Conservation (phyloP, 2,329 filamentous ascomycete genomes). For the Leptosphaerulina australis region DNA sequence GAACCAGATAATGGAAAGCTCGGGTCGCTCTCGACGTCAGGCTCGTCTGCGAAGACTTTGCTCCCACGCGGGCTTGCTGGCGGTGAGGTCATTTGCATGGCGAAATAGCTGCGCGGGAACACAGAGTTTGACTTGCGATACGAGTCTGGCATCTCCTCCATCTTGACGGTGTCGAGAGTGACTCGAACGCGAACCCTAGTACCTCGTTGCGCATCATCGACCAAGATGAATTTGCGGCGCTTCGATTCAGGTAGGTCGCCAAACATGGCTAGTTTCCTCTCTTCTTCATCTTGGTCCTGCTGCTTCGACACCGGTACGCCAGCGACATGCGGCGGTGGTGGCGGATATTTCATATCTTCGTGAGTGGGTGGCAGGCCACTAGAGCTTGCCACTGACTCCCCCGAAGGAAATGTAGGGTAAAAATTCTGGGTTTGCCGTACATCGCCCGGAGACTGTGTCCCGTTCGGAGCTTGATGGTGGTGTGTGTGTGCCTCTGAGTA, state of each 20-base stretch:
- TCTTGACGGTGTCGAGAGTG: constrained; percentile 90
- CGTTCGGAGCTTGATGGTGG: constrained; percentile 68
- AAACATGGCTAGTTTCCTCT: constrained; percentile 73
- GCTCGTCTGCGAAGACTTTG: constrained; percentile 72
- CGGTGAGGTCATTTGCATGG: constrained; percentile 88
- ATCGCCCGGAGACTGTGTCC: constrained; percentile 62
- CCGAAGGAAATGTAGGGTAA: constrained; percentile 70
- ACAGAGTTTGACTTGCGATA: constrained; percentile 91
- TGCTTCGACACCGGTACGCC: constrained; percentile 54
- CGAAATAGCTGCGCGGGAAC: constrained; percentile 89
- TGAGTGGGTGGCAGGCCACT: constrained; percentile 70
- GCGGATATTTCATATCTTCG: constrained; percentile 59
- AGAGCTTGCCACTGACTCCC: constrained; percentile 57
- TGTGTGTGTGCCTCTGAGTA: constrained; percentile 67
- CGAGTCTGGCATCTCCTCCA: constrained; percentile 93
- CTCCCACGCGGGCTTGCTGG: constrained; percentile 76
- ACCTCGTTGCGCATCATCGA: constrained; percentile 80
- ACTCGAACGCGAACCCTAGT: constrained; percentile 86
- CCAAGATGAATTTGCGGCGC: constrained; percentile 94
- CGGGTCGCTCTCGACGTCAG: constrained; percentile 54
- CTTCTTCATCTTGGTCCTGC: constrained; percentile 61
- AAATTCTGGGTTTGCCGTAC: constrained; percentile 78
- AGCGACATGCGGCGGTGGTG: constrained; percentile 50
- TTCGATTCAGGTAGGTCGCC: constrained; percentile 87
- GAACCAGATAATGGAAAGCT: constrained; percentile 51